Conservation (phyloP, 805 yeast genomes). For the Yarrowia keelungensis region DNA sequence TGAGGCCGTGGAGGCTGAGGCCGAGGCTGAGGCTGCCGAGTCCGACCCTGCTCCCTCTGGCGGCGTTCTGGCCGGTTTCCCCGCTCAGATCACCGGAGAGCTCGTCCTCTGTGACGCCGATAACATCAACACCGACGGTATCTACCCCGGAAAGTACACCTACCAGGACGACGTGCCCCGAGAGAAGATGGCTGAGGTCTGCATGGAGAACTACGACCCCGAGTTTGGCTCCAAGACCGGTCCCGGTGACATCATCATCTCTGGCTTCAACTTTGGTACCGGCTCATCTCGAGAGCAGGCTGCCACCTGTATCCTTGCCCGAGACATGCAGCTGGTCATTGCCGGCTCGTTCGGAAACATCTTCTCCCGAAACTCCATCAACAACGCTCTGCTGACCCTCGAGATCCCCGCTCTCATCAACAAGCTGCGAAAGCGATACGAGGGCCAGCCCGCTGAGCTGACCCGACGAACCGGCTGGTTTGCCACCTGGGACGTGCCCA, state of each 20-base stretch:
- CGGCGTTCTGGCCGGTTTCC: constrained; percentile 90
- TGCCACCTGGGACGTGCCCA: constrained; percentile 90
- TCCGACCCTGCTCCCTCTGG: constrained; percentile 57
- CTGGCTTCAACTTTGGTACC: constrained; percentile 97
- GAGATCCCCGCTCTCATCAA: constrained; percentile 89
- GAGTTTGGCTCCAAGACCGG: constrained; percentile 83
- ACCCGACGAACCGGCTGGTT: constrained; percentile 96
- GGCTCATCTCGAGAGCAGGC: constrained; percentile 99
- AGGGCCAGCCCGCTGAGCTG: constrained; percentile 63
- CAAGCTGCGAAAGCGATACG: constrained; percentile 73
- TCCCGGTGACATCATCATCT: constrained; percentile 86
- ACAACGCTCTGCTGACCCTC: constrained; percentile 91
- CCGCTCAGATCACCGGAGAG: constrained; percentile 87
- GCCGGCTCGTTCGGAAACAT: constrained; percentile 98
- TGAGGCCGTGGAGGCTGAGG: constrained; percentile 50
- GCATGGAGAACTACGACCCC: constrained; percentile 98
- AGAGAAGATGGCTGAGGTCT: constrained; percentile 97
- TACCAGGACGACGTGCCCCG: constrained; percentile 96
- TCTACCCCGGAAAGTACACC: constrained; percentile 98
- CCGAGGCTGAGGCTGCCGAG: constrained; percentile 48
- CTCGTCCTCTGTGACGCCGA: constrained; percentile 95
- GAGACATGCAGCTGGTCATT: constrained; percentile 90
- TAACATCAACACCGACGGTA: constrained; percentile 92
- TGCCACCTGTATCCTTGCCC: constrained; percentile 95
- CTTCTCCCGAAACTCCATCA: constrained; percentile 93